phyloP scores from a whole-genome alignment of 1,284 basidiomycete species.

The Mycosarcoma maydis region DNA sequence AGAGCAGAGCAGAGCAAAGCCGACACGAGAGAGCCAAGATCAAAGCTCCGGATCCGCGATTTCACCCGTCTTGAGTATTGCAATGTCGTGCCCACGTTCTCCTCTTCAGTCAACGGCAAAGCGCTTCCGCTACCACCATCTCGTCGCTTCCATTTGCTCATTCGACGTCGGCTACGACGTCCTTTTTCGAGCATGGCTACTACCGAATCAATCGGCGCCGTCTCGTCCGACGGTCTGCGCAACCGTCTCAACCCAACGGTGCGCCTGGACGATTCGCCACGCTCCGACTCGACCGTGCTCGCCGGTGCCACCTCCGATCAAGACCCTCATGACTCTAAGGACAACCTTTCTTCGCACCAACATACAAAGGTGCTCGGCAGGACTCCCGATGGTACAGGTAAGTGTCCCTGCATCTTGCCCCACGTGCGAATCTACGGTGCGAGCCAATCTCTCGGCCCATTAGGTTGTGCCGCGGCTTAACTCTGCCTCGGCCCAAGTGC shows the following conservation, averaged over 20 bases:
- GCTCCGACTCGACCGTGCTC: constrained; percentile 24
- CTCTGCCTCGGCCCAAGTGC: constrained; percentile 6
- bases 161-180: not conserved
- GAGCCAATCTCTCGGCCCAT: not conserved
- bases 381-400: constrained; percentile 46
- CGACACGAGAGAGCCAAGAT: not conserved
- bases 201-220: constrained; percentile 1
- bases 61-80: not conserved
- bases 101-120: not conserved
- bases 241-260: constrained; percentile 19
- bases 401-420: constrained; percentile 15
- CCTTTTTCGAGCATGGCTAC: constrained; percentile 20
- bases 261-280: constrained; percentile 6
- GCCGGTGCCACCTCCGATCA: constrained; percentile 1
- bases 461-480: constrained; percentile 35
- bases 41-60: not conserved
- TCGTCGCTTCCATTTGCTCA: not conserved
- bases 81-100: not conserved
- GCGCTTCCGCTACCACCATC: constrained; percentile 5
- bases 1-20: too few relatives aligned
- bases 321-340: constrained; percentile 1
- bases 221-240: constrained; percentile 34
- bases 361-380: constrained; percentile 40
- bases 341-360: constrained; percentile 2
- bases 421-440: too few relatives aligned